Evolutionary conservation across 768 basidiomycete species (phyloP).

Genomic region (Steccherinum ochraceum): DNA sequence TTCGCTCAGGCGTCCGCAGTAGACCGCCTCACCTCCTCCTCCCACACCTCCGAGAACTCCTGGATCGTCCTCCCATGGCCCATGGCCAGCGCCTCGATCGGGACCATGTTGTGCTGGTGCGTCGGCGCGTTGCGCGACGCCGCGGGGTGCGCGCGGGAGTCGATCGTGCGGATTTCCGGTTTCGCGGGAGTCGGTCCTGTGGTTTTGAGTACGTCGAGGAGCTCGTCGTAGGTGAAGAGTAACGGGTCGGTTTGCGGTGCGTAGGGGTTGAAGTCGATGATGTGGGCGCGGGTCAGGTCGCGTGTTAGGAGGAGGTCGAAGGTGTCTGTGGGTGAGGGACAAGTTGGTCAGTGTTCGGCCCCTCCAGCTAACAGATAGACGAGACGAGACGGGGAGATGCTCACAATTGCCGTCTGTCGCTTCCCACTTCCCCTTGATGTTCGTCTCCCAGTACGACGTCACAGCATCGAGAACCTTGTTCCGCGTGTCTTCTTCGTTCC

Average conservation of each 20-base stretch:
- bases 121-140: constrained; percentile 63
- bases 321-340: constrained; percentile 47
- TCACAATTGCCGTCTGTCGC: constrained; percentile 55
- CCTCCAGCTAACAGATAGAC: too few relatives aligned
- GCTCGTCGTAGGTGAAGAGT: constrained; percentile 78
- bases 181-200: background rate
- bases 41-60: constrained; percentile 67
- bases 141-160: constrained; percentile 67
- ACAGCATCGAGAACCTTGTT: constrained; percentile 47
- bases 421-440: constrained; percentile 57
- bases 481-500: constrained; percentile 57
- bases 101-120: constrained; percentile 86
- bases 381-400: constrained; percentile 22
- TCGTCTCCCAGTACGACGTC: constrained; percentile 57
- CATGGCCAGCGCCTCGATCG: constrained; percentile 79
- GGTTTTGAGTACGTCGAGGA: constrained; percentile 34
- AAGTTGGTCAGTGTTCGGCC: background rate
- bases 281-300: constrained; percentile 65
- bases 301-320: constrained; percentile 88
- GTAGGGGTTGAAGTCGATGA: constrained; percentile 92
- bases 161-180: constrained; percentile 57
- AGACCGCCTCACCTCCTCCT: constrained; percentile 39
- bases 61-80: constrained; percentile 66
- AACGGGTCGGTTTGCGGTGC: constrained; percentile 81
- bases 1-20: background rate